phyloP scores from a whole-genome alignment of 2,329 filamentous ascomycete genomes.

The Fusarium beomiforme region DNA sequence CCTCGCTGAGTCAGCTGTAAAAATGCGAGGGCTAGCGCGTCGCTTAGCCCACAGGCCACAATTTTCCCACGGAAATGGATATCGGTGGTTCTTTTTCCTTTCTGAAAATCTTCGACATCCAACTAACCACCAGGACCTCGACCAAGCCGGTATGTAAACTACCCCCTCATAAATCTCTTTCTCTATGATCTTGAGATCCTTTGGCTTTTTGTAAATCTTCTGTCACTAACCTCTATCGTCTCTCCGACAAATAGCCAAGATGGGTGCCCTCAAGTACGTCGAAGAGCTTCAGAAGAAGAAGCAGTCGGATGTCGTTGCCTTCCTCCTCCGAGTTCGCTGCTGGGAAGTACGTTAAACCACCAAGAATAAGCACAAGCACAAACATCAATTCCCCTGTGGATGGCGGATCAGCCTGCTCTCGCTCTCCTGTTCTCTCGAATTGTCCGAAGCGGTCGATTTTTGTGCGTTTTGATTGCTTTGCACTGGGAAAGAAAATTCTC shows the following conservation, averaged over 20 bases:
- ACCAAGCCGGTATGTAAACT: slow-evolving; percentile 50
- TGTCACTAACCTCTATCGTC: slow-evolving; percentile 42
- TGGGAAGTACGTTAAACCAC: slow-evolving; percentile 87
- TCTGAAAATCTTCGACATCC: slow-evolving; percentile 40
- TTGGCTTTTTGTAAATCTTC: not conserved
- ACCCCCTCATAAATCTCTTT: slow-evolving; percentile 3
- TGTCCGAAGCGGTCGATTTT: slow-evolving; percentile 17
- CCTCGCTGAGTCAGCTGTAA: slow-evolving; percentile 41
- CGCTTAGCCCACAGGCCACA: slow-evolving; percentile 47
- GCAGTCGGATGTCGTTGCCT: slow-evolving; percentile 99
- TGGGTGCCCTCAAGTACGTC: slow-evolving; percentile 99
- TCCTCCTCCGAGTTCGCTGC: slow-evolving; percentile 99
- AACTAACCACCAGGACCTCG: slow-evolving; percentile 53
- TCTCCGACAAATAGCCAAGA: slow-evolving; percentile 67
- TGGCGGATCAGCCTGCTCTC: slow-evolving; percentile 41
- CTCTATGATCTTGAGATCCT: not conserved
- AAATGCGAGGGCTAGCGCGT: slow-evolving; percentile 23
- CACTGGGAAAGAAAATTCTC: slow-evolving; percentile 32
- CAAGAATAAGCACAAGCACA: slow-evolving; percentile 40
- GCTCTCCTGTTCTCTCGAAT: slow-evolving; percentile 29
- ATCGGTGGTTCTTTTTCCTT: slow-evolving; percentile 17
- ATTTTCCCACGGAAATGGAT: slow-evolving; percentile 20
- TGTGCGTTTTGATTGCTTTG: slow-evolving; percentile 21
- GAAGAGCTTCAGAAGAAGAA: slow-evolving; percentile 99
- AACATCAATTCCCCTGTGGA: slow-evolving; percentile 50